Conservation (phyloP, 805 yeast genomes). For the Candida rishiriensis region DNA sequence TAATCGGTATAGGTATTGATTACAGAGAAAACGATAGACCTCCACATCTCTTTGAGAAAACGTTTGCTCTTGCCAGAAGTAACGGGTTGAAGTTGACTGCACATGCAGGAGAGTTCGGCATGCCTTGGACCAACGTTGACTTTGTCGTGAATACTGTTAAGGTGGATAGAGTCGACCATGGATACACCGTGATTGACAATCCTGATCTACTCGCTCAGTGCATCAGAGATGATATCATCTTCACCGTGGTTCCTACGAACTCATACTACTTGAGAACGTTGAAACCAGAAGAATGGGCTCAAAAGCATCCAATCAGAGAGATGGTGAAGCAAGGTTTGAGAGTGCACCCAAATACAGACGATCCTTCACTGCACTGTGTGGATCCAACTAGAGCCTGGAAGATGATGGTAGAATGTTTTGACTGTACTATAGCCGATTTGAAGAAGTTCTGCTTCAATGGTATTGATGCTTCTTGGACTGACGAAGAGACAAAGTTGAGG, state of each 20-base stretch:
- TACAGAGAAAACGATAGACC: conserved; percentile 29
- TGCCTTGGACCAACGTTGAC: conserved; percentile 26
- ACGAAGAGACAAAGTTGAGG: conserved; percentile 12
- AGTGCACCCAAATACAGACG: conserved; percentile 31
- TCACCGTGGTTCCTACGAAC: conserved; percentile 30
- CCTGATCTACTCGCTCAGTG: conserved; percentile 22
- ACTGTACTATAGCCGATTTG: conserved; percentile 19
- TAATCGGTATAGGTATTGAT: conserved; percentile 30
- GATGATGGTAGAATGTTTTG: conserved; percentile 30
- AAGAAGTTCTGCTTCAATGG: conserved; percentile 22
- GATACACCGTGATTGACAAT: conserved; percentile 28
- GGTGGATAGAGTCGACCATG: conserved; percentile 29
- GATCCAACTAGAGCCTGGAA: conserved; percentile 28
- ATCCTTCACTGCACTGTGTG: conserved; percentile 28
- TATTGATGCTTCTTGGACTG: conserved; percentile 28
- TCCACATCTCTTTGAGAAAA: conserved; percentile 25
- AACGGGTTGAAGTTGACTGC: conserved; percentile 26
- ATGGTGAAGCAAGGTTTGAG: conserved; percentile 25
- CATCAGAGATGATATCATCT: conserved; percentile 13
- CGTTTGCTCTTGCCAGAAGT: conserved; percentile 21
- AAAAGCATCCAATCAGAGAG: conserved; percentile 27
- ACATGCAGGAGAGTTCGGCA: conserved; percentile 31
- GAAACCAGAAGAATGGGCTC: conserved; percentile 27
- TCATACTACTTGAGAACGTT: conserved; percentile 28
- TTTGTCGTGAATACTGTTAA: conserved; percentile 21